Evolutionary conservation across 371 early-diverging fungal species (phyloP), one percentile per base, ranked within the genome.

Genomic region (Encephalitozoon cuniculi): DNA sequence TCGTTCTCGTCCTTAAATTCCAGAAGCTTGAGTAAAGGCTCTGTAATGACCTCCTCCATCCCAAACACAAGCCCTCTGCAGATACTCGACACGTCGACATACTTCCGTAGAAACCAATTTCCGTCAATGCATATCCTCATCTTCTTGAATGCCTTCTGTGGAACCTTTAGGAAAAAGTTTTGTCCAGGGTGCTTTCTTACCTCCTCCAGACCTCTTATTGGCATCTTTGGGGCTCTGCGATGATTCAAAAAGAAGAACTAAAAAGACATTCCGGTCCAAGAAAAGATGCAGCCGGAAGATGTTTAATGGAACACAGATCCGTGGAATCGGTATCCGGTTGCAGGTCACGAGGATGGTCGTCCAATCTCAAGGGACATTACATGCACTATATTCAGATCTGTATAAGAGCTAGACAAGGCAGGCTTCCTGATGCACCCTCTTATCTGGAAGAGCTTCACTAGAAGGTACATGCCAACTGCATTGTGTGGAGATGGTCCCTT

Each of bases 61-160:
- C 65, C 71, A 7, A 46, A 64, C 11, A 76, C 30, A n/a, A 75
- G 49, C 0, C 74, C 49, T 11, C 64, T 49, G 5, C 34, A 37
- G 18, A 34, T 55, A 9, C 68, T 53, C 0, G 52, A 8, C 9
- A 28, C 12, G 18, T 11, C 46, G 21, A 65, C 18, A 40, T 82
- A 84, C 65, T 80, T 81, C 15, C 75, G 75, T 11, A 82, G 49
- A 67, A 80, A 84, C 84, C 84, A 84, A 28, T 74, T 76, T 0
- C 82, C 84, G 69, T 84, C 84, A 15, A 84, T 75, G 44, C 77
- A 78, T 15, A 84, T 39, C 43, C 26, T 68, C 39, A 46, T 69
- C 11, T 84, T 63, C 23, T 78, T 55, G 28, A 84, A 71, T n/a
- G 68, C 49, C 6, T 49, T 34, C 39, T 74, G 34, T n/a, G 75